Percentiles rank a stretch among this genome's conserved stretches.
Conservation (phyloP, 257 asterid species). For the Solanum rostratum region DNA sequence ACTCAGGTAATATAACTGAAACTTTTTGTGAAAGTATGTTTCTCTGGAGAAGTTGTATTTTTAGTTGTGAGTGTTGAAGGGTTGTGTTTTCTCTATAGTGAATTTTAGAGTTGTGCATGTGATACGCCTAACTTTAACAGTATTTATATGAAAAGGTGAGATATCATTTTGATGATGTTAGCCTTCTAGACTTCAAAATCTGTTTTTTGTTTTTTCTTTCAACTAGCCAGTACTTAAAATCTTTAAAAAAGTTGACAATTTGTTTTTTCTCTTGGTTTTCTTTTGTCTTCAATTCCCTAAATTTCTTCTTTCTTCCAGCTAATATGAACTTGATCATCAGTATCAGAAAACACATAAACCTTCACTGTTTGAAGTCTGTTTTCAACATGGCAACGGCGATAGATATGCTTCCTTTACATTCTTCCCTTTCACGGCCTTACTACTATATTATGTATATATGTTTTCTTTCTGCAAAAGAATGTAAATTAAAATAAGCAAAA, state of each 20-base stretch:
- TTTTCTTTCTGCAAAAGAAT: not conserved
- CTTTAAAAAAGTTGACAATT: not conserved
- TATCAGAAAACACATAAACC: not conserved
- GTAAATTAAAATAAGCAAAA: not conserved
- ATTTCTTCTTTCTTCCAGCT: not conserved
- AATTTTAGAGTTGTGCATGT: not conserved
- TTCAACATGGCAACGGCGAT: not conserved
- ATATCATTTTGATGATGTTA: not conserved
- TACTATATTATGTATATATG: not conserved
- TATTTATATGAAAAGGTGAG: not conserved
- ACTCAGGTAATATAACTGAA: constrained; percentile 41
- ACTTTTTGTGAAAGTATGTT: not conserved
- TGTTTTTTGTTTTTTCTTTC: not conserved
- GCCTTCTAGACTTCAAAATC: not conserved
- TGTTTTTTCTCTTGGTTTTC: not conserved
- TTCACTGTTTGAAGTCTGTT: not conserved
- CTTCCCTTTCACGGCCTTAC: not conserved
- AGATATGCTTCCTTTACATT: not conserved
- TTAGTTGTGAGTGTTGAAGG: not conserved
- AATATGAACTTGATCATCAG: not conserved
- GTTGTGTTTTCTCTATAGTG: not conserved
- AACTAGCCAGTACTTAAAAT: not conserved
- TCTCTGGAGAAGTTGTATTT: not conserved
- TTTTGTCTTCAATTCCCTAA: no score
- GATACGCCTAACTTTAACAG: not conserved